phyloP scores from a whole-genome alignment of 139 green algal species.

The Micromonas pusilla region DNA sequence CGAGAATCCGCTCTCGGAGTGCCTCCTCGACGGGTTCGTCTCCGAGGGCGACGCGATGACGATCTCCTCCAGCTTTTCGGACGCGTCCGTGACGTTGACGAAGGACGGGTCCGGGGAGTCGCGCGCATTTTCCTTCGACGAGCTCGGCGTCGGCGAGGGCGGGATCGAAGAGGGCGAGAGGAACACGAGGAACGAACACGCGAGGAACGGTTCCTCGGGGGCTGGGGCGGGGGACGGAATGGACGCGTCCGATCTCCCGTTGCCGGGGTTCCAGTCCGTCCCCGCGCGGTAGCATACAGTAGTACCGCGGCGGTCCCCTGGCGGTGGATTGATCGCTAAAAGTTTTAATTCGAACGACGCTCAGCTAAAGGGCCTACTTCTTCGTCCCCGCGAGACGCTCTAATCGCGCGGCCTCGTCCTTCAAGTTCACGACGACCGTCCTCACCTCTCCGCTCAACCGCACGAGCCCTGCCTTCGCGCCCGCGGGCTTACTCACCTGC shows the following conservation, averaged over 20 bases:
- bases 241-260: background rate
- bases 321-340: too few relatives aligned
- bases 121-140: background rate
- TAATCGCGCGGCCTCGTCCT: constrained; percentile 12
- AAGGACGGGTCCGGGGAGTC: background rate
- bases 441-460: constrained; percentile 26
- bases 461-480: constrained; percentile 30
- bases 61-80: constrained; percentile 9
- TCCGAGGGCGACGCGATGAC: background rate
- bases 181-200: background rate
- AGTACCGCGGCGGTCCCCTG: too few relatives aligned
- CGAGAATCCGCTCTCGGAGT: constrained; percentile 60
- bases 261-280: background rate
- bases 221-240: background rate
- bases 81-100: background rate
- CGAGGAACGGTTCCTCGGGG: too few relatives aligned
- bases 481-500: constrained; percentile 29
- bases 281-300: too few relatives aligned
- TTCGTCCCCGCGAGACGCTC: constrained; percentile 20
- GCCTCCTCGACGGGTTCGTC: constrained; percentile 42
- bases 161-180: background rate
- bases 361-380: too few relatives aligned
- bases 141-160: background rate
- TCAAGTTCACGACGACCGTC: constrained; percentile 17
- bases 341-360: too few relatives aligned